Percentiles rank a stretch among this genome's conserved stretches.
Conservation (phyloP, 2,329 filamentous ascomycete genomes). For the Fusarium torreyae region DNA sequence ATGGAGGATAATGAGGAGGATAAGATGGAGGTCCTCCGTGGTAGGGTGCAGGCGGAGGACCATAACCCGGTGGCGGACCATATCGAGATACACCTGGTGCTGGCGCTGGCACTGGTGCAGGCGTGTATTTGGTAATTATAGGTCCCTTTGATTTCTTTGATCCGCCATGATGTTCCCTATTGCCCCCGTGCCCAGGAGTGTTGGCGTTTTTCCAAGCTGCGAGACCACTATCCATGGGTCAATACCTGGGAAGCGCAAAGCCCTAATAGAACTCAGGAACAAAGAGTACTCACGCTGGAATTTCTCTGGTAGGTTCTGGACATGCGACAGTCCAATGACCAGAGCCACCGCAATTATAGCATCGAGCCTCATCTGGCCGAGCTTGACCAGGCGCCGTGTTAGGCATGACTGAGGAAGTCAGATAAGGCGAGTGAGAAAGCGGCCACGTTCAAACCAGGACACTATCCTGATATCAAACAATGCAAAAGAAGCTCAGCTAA, state of each 20-base stretch:
- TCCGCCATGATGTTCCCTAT: conserved; percentile 50
- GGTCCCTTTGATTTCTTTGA: conserved; percentile 54
- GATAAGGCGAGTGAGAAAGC: conserved; percentile 2
- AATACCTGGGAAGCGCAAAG: conserved; percentile 19
- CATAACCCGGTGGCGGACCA: conserved; percentile 47
- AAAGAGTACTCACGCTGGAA: conserved; percentile 64
- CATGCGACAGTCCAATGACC: conserved; percentile 70
- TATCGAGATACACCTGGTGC: conserved; percentile 39
- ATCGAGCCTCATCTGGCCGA: conserved; percentile 58
- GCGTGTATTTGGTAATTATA: conserved; percentile 56
- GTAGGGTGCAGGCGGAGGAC: conserved; percentile 47
- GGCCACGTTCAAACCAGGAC: conserved; percentile 11
- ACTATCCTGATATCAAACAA: conserved; percentile 5
- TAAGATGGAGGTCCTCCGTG: conserved; percentile 45
- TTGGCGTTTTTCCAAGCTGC: conserved; percentile 56
- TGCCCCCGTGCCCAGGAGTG: conserved; percentile 45
- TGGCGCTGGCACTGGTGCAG: conserved; percentile 44
- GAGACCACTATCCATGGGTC: conserved; percentile 51
- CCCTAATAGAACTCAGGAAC: not conserved
- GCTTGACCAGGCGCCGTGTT: conserved; percentile 50
- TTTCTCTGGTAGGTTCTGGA: conserved; percentile 64
- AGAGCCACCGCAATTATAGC: conserved; percentile 68
- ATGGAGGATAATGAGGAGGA: conserved; percentile 44
- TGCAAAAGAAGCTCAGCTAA: not conserved
- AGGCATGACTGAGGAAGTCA: conserved; percentile 46